Conservation (phyloP, 495 filamentous ascomycete genomes). For the Trichoderma gamsii region DNA sequence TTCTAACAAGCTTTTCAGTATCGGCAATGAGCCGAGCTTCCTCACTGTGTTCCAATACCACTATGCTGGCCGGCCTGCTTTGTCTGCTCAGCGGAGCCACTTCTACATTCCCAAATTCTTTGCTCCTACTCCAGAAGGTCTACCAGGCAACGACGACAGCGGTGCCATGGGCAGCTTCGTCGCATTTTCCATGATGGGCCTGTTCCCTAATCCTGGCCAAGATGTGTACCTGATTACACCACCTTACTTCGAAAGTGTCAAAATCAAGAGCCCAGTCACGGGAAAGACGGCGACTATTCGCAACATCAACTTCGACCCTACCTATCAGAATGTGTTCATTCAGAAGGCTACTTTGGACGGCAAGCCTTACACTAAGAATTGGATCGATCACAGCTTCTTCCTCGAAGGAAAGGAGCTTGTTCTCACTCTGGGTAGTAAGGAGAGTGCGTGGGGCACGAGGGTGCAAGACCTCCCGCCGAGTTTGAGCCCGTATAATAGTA, state of each 20-base stretch:
- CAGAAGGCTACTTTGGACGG: slow-evolving; percentile 68
- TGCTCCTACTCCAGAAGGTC: slow-evolving; percentile 51
- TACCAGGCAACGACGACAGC: slow-evolving; percentile 68
- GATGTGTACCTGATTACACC: slow-evolving; percentile 67
- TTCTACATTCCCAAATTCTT: slow-evolving; percentile 64
- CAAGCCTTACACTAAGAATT: slow-evolving; percentile 57
- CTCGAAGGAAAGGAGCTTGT: slow-evolving; percentile 63
- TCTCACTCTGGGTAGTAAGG: slow-evolving; percentile 55
- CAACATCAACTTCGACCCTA: slow-evolving; percentile 57
- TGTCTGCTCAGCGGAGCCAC: slow-evolving; percentile 56
- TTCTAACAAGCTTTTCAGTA: slow-evolving; percentile 21
- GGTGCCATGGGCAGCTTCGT: slow-evolving; percentile 69
- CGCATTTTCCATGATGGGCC: slow-evolving; percentile 63
- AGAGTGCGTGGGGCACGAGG: slow-evolving; percentile 63
- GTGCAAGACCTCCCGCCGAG: slow-evolving; percentile 62
- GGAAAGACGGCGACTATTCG: slow-evolving; percentile 54
- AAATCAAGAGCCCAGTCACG: slow-evolving; percentile 55
- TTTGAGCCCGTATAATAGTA: slow-evolving; percentile 24
- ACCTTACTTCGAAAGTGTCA: slow-evolving; percentile 60
- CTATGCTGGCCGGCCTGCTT: slow-evolving; percentile 59
- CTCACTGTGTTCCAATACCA: slow-evolving; percentile 66
- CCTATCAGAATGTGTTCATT: slow-evolving; percentile 58
- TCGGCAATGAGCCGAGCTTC: slow-evolving; percentile 69
- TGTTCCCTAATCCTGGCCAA: slow-evolving; percentile 71
- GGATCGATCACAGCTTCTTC: slow-evolving; percentile 72